Evolutionary conservation across 2,329 filamentous ascomycete genomes (phyloP), one percentile per base, ranked within the genome.

Genomic region (Chaetomiaceae sp.): DNA sequence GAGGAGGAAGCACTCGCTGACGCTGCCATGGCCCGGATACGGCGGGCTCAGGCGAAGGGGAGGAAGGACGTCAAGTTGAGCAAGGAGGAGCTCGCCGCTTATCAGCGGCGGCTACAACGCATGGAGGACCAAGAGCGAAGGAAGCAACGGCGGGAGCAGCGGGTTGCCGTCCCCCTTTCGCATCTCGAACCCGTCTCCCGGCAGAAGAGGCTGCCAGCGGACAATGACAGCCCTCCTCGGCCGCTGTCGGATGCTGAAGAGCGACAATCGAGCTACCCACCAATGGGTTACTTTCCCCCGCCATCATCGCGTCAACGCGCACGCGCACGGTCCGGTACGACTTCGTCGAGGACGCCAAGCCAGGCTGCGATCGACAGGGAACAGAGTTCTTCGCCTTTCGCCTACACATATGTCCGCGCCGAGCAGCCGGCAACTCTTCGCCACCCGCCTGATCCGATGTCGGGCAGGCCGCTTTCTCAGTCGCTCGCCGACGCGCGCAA

Each of bases 61-160:
- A 86, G 85, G 67, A 75, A 78, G 39, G 87, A 95, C 51, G 88
- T 96, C 50, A 86, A 85, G 65, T 77, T 97, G 56, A 89, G 79
- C 60, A 80, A 84, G 62, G 82, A 86, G 48, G 91, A 96, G 67
- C 74, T 96, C 60, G 86, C 85, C 55, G 90, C 89, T 41, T 75
- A 95, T 59, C 86, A 92, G 64, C 80, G 83, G 56, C 76, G 78
- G 61, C 72, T 79, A 55, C 80, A 82, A 65, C 80, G 84, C 51
- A 71, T 82, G 60, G 73, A 77, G 58, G 72, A 71, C 34, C 70
- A 73, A 46, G 55, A 55, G 48, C 56, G 55, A 17, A 59, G 58
- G 3, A 12, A n/a, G 39, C 60, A 63, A 60, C 65, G 65, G 39
- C 73, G 66, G 58, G 70, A 75, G 48, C 68, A 75, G 48, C 73